Percentiles rank a stretch among this genome's conserved stretches.
phyloP scores from a whole-genome alignment of 2,329 filamentous ascomycete genomes.

The Didymella keratinophila region DNA sequence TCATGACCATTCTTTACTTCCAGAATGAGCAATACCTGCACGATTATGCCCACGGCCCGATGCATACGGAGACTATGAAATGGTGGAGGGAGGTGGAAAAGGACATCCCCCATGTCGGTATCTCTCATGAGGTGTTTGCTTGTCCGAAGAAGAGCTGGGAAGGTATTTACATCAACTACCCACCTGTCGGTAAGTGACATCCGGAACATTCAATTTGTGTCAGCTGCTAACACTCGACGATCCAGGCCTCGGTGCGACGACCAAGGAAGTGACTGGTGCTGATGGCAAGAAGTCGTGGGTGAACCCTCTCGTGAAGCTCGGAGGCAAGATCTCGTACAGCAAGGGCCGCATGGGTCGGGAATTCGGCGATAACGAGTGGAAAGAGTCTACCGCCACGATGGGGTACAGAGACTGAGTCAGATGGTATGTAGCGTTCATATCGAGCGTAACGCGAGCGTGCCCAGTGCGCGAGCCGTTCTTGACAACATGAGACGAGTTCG shows the following conservation, averaged over 20 bases:
- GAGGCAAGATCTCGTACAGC: slow-evolving; percentile 17
- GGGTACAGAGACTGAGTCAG: background rate
- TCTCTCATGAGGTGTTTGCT: slow-evolving; percentile 24
- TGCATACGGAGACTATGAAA: slow-evolving; percentile 16
- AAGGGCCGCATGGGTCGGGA: slow-evolving; percentile 22
- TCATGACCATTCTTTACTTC: slow-evolving; percentile 19
- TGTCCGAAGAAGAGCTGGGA: slow-evolving; percentile 25
- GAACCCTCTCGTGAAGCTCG: slow-evolving; percentile 18
- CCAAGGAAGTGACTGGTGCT: slow-evolving; percentile 14
- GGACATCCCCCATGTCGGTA: slow-evolving; percentile 16
- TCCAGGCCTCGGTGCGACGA: slow-evolving; percentile 19
- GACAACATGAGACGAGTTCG: too few relatives aligned
- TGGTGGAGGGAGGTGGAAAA: slow-evolving; percentile 20
- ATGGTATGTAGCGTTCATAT: too few relatives aligned
- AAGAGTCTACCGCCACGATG: background rate
- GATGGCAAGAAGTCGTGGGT: slow-evolving; percentile 22
- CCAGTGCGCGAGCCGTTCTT: too few relatives aligned
- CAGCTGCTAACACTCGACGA: background rate
- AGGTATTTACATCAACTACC: slow-evolving; percentile 24
- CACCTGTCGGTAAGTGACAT: slow-evolving; percentile 16
- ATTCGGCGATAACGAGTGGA: slow-evolving; percentile 18
- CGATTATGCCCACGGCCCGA: slow-evolving; percentile 18
- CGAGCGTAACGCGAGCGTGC: too few relatives aligned
- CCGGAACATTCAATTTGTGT: too few relatives aligned
- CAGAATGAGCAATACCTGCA: slow-evolving; percentile 23